Evolutionary conservation across 352 stramenopile species (phyloP).

Genomic region (Phytophthora sp.): DNA sequence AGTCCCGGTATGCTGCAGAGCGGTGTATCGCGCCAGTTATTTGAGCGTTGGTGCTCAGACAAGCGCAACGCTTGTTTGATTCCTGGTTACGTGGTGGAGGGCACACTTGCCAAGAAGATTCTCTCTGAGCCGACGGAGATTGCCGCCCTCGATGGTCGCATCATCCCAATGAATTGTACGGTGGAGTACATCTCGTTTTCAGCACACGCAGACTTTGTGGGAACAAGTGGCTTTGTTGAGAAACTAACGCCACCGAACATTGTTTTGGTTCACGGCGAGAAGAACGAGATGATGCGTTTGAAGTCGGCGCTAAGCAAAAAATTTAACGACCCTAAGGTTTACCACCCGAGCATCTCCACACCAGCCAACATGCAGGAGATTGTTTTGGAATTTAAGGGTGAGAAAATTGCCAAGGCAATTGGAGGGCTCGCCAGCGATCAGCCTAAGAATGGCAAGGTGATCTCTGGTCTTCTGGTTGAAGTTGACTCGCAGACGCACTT

Average conservation of each 20-base stretch:
- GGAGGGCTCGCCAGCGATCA: constrained; percentile 72
- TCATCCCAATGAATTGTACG: constrained; percentile 94
- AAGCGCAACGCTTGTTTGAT: constrained; percentile 99
- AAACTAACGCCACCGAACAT: constrained; percentile 94
- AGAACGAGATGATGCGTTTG: constrained; percentile 97
- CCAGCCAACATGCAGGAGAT: constrained; percentile 90
- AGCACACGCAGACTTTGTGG: constrained; percentile 97
- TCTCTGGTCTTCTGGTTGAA: constrained; percentile 85
- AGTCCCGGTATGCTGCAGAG: constrained; percentile 99
- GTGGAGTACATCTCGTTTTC: constrained; percentile 99
- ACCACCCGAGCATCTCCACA: constrained; percentile 83
- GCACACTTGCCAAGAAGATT: constrained; percentile 98
- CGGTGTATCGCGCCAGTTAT: constrained; percentile 97
- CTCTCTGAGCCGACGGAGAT: constrained; percentile 96
- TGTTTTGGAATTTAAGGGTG: constrained; percentile 87
- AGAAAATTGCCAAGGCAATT: constrained; percentile 91
- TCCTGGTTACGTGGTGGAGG: constrained; percentile 98
- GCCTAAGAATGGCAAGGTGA: constrained; percentile 77
- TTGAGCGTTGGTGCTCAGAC: constrained; percentile 98
- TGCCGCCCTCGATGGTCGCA: constrained; percentile 92
- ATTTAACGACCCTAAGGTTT: constrained; percentile 88
- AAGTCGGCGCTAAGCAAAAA: constrained; percentile 93
- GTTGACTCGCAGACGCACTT: constrained; percentile 87
- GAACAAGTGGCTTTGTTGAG: constrained; percentile 96
- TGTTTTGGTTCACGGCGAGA: constrained; percentile 97